Base-by-base conservation (phyloP, 2,329 filamentous ascomycete genomes). In the Trichoderma polysporum region DNA sequence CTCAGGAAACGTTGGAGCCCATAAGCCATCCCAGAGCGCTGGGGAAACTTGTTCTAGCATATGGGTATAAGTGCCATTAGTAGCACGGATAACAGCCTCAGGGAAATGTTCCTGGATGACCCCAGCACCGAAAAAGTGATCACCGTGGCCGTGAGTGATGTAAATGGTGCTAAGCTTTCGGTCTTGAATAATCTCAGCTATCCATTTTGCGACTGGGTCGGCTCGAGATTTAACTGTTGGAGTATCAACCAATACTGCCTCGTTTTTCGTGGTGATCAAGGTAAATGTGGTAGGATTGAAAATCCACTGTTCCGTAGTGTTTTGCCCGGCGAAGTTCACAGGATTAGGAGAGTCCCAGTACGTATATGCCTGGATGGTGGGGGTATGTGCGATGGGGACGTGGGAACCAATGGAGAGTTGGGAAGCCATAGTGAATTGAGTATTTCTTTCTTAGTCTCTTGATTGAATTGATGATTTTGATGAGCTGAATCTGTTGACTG, bases 231-330 rank as follows among this genome's bases (percentile, higher is more conserved):
- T 29, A 3, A 53, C 47, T 19, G 47, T 29, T 10, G 59, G 59
- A n/a, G 59, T 31, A 13, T 62, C 59, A 9, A 62, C 59, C 7
- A 62, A 15, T 5, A 53, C 59, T 2, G 59, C 59, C 15, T 62
- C 59, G 5, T 39, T 62, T 6, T 22, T 10, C 7, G 47, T 62
- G 3, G 59, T 62, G 6, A 62, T 62, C 7, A 62, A 22, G 4
- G 59, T 62, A 19, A 62, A 53, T 15, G 59, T 62, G 8, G 47
- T 62, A 10, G 59, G 59, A 12, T 53, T 62, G n/a, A 62, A 62
- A 8, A 62, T 22, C 22, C 50, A 50, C 7, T 22, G 47, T 3
- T 53, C 47, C 31, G 59, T 53, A 15, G 35, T 39, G 25, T 53
- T 62, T 53, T 62, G 59, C 7, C 47, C 47, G 2, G 59, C 29